A percentile compares a stretch with the other conserved stretches of the same genome.
phyloP scores from a whole-genome alignment of 192 early-diverging fungal genomes.

The Backusella westeae region DNA sequence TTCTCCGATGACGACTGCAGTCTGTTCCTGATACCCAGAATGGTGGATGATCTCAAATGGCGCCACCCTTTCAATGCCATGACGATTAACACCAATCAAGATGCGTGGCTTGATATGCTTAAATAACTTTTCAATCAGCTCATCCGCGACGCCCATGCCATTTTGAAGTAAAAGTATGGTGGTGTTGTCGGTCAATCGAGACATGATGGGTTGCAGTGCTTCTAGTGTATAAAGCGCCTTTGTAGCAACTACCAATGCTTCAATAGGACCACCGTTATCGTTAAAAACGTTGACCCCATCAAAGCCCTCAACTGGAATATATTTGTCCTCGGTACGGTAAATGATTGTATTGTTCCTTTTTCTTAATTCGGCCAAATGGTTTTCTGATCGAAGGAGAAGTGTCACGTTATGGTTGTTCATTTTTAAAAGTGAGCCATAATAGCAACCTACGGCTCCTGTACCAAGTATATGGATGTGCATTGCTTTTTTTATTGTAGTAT shows the following conservation, averaged over 20 bases:
- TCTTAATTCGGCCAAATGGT: slow-evolving; percentile 9
- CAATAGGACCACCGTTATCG: slow-evolving; percentile 31
- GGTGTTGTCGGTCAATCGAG: slow-evolving; percentile 39
- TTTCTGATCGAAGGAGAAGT: slow-evolving; percentile 47
- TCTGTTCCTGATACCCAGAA: slow-evolving; percentile 20
- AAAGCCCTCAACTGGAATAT: not conserved
- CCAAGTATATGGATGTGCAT: slow-evolving; percentile 62
- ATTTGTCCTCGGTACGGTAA: not conserved
- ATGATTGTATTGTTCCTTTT: slow-evolving; percentile 10
- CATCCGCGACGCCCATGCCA: slow-evolving; percentile 57
- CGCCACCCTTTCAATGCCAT: slow-evolving; percentile 19
- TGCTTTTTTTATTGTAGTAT: not conserved
- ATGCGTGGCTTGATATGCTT: not conserved
- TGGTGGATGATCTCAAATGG: slow-evolving; percentile 28
- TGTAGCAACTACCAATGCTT: slow-evolving; percentile 51
- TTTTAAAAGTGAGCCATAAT: slow-evolving; percentile 57
- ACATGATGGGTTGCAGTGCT: slow-evolving; percentile 42
- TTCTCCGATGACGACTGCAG: slow-evolving; percentile 7
- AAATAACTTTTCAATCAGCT: slow-evolving; percentile 25
- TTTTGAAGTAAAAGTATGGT: slow-evolving; percentile 63
- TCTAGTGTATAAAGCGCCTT: slow-evolving; percentile 58
- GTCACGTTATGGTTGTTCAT: slow-evolving; percentile 46
- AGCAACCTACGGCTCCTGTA: slow-evolving; percentile 64
- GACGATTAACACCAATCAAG: slow-evolving; percentile 26
- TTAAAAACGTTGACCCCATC: not conserved